Conservation (phyloP, 2,329 filamentous ascomycete species). For the Trichoderma sp. region DNA sequence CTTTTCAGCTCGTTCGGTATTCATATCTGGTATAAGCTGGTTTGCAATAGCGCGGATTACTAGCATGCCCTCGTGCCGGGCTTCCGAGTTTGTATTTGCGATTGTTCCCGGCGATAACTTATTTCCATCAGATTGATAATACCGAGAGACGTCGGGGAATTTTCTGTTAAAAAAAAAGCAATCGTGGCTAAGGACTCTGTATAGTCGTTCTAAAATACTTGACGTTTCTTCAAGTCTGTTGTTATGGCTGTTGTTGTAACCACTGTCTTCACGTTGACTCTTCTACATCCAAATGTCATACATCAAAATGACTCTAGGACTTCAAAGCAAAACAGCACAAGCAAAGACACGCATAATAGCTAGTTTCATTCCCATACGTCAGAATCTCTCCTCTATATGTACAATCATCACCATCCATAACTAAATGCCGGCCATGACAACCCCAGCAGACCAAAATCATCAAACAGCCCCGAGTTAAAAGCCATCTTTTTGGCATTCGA, state of each 20-base stretch:
- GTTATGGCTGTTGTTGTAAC: too few species aligned
- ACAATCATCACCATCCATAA: constrained; percentile 1
- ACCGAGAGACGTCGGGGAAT: background rate
- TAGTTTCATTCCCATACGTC: background rate
- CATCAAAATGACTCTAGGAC: background rate
- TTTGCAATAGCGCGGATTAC: too few species aligned
- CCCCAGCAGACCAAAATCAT: background rate
- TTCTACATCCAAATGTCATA: background rate
- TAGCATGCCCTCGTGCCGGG: too few species aligned
- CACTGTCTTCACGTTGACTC: background rate
- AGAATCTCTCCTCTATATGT: constrained; percentile 7
- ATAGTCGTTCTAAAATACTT: background rate
- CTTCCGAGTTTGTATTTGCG: background rate
- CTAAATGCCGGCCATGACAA: background rate
- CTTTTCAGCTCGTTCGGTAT: background rate
- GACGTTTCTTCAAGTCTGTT: background rate
- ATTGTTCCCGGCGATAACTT: background rate
- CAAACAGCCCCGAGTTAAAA: background rate
- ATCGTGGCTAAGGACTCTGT: background rate
- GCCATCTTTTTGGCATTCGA: background rate
- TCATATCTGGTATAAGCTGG: background rate
- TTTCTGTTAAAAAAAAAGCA: background rate
- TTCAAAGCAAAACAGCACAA: background rate
- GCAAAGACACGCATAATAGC: background rate
- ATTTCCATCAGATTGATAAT: background rate